Percentiles rank a stretch among this genome's conserved stretches.
phyloP scores from a whole-genome alignment of 2,329 filamentous ascomycete species.

The Botrytis cinerea region DNA sequence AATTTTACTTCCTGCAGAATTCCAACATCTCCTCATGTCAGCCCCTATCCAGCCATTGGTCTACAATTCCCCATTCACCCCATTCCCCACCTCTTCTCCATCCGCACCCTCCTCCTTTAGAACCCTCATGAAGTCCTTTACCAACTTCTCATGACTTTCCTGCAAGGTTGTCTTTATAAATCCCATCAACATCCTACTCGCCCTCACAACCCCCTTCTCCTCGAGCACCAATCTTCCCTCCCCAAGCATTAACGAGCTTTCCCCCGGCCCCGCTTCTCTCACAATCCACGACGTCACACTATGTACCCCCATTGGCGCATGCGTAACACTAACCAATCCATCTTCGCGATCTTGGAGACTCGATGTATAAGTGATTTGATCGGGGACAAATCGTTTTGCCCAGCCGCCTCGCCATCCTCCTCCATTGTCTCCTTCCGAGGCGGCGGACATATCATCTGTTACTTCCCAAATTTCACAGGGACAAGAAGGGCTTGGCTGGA shows the following conservation, averaged over 20 bases:
- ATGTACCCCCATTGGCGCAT: constrained; percentile 40
- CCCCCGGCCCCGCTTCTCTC: constrained; percentile 61
- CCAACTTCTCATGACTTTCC: constrained; percentile 69
- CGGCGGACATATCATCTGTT: constrained; percentile 43
- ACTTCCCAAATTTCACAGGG: constrained; percentile 34
- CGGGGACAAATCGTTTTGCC: constrained; percentile 43
- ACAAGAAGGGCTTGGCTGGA: constrained; percentile 53
- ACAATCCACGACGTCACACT: constrained; percentile 68
- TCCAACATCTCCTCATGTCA: background rate
- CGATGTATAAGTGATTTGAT: constrained; percentile 35
- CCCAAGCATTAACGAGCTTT: constrained; percentile 42
- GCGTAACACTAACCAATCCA: constrained; percentile 37
- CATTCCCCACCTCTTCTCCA: constrained; percentile 4
- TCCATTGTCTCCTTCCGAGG: constrained; percentile 57
- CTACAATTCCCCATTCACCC: background rate
- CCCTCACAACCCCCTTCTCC: constrained; percentile 78
- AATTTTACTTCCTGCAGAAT: background rate
- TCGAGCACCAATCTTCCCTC: constrained; percentile 76
- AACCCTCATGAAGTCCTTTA: constrained; percentile 59
- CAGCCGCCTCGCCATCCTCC: constrained; percentile 76
- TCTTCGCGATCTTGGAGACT: constrained; percentile 31
- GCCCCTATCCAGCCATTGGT: background rate
- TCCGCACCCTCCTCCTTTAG: constrained; percentile 42
- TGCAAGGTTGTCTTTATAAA: constrained; percentile 83
- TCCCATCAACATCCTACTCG: constrained; percentile 69